Evolutionary conservation across 805 yeast species (phyloP).

Genomic region (Saccharomycopsis microspora): DNA sequence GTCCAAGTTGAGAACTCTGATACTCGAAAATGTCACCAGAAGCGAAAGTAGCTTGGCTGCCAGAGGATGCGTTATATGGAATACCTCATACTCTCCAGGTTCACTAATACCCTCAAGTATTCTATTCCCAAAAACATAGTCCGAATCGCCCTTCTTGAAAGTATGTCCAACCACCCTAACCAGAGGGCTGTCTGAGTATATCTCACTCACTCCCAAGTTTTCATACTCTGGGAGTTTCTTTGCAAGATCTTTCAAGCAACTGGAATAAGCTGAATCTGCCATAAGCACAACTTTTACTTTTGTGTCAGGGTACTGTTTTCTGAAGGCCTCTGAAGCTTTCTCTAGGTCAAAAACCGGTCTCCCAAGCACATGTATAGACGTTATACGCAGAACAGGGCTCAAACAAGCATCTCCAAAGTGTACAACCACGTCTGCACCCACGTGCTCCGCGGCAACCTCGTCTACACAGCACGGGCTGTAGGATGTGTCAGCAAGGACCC

Average conservation of each 20-base stretch:
- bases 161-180: slow-evolving; percentile 33
- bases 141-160: slow-evolving; percentile 17
- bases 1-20: slow-evolving; percentile 34
- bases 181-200: slow-evolving; percentile 19
- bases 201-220: slow-evolving; percentile 24
- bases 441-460: slow-evolving; percentile 94
- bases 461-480: slow-evolving; percentile 94
- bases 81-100: slow-evolving; percentile 39
- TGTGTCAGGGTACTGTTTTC: slow-evolving; percentile 27
- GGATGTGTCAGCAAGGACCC: slow-evolving; percentile 91
- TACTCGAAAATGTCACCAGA: slow-evolving; percentile 53
- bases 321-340: slow-evolving; percentile 28
- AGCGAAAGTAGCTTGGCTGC: slow-evolving; percentile 69
- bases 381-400: slow-evolving; percentile 62
- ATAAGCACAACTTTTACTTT: slow-evolving; percentile 44
- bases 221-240: slow-evolving; percentile 21
- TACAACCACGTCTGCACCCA: slow-evolving; percentile 68
- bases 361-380: slow-evolving; percentile 75
- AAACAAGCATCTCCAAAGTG: slow-evolving; percentile 96
- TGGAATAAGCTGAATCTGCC: slow-evolving; percentile 64
- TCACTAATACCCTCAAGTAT: slow-evolving; percentile 20
- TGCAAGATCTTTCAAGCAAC: slow-evolving; percentile 26
- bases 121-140: slow-evolving; percentile 23
- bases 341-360: slow-evolving; percentile 42
- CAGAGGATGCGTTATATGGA: slow-evolving; percentile 66